Percentiles rank a stretch among this genome's conserved stretches.
These are phyloP conservation scores for Darksidea phi DNA, from an alignment of 495 filamentous ascomycete species.

Conservation along the genomic window DNA sequence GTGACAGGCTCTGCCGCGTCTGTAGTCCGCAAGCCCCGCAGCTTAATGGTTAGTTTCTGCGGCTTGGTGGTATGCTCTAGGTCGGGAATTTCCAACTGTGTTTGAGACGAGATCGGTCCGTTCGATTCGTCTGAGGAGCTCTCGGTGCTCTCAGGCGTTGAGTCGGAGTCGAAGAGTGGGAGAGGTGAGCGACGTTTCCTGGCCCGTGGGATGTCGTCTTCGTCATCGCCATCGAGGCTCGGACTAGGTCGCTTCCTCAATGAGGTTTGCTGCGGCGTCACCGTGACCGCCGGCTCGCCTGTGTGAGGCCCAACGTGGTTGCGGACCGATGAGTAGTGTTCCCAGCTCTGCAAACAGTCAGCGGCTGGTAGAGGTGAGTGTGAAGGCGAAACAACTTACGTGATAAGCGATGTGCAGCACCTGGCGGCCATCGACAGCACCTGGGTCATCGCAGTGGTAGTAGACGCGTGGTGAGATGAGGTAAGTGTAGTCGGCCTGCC, in stretches of 20 bases:
- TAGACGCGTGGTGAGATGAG: slow-evolving; percentile 29
- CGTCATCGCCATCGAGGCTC: slow-evolving; percentile 22
- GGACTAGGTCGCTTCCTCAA: slow-evolving; percentile 31
- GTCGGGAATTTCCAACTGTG: neutral
- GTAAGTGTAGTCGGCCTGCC: slow-evolving; percentile 52
- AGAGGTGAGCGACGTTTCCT: slow-evolving; percentile 24
- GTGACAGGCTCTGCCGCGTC: neutral
- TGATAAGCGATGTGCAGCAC: slow-evolving; percentile 65
- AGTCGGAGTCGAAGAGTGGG: slow-evolving; percentile 18
- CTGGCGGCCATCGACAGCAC: slow-evolving; percentile 45
- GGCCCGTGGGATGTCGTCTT: slow-evolving; percentile 14
- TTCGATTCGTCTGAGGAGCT: slow-evolving; percentile 27
- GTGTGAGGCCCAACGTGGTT: slow-evolving; percentile 59
- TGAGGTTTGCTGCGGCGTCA: slow-evolving; percentile 22
- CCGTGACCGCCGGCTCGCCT: slow-evolving; percentile 52
- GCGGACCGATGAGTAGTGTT: slow-evolving; percentile 75
- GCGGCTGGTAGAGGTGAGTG: neutral
- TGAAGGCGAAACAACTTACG: slow-evolving; percentile 50
- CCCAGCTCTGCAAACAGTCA: slow-evolving; percentile 52
- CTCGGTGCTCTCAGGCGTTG: slow-evolving; percentile 17
- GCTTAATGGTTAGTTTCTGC: slow-evolving; percentile 15
- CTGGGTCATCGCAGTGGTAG: slow-evolving; percentile 18
- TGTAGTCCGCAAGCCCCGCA: slow-evolving; percentile 7
- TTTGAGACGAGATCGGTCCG: neutral
- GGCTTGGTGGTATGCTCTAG: neutral